Conservation (phyloP, 2,329 filamentous ascomycete species). For the Acarospora socialis region DNA sequence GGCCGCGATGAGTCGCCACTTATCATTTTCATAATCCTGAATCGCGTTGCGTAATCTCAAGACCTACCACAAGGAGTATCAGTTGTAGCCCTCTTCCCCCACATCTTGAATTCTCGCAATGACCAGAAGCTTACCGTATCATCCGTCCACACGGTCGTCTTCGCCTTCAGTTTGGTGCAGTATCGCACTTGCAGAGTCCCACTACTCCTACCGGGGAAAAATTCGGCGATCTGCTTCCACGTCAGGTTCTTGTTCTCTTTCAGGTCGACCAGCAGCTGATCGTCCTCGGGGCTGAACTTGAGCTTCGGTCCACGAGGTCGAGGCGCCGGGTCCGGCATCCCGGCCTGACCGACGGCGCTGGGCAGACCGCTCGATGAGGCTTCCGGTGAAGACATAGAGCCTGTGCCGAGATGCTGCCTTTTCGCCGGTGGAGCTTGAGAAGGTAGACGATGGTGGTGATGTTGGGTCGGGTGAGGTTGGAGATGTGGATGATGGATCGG, state of each 20-base stretch:
- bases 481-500: conserved; percentile 30
- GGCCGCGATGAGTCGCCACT: conserved; percentile 81
- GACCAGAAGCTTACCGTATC: conserved; percentile 52
- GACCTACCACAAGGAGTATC: conserved; percentile 20
- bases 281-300: conserved; percentile 88
- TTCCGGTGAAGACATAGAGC: conserved; percentile 27
- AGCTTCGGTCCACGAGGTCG: conserved; percentile 75
- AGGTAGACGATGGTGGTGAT: conserved; percentile 71
- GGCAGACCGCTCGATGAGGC: conserved; percentile 50
- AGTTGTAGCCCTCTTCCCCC: conserved; percentile 9
- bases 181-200: conserved; percentile 88
- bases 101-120: not conserved
- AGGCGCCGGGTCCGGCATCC: conserved; percentile 73
- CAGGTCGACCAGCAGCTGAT: conserved; percentile 71
- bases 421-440: conserved; percentile 51
- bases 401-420: conserved; percentile 51
- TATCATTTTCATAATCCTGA: conserved; percentile 43
- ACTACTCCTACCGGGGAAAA: conserved; percentile 81
- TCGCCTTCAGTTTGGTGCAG: conserved; percentile 88
- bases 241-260: conserved; percentile 92
- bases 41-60: conserved; percentile 26
- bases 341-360: conserved; percentile 73
- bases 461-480: conserved; percentile 39
- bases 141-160: conserved; percentile 85
- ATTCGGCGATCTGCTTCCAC: conserved; percentile 96